Base-by-base conservation (phyloP, 1,284 basidiomycete genomes). In the Phellinidium pouzarii region DNA sequence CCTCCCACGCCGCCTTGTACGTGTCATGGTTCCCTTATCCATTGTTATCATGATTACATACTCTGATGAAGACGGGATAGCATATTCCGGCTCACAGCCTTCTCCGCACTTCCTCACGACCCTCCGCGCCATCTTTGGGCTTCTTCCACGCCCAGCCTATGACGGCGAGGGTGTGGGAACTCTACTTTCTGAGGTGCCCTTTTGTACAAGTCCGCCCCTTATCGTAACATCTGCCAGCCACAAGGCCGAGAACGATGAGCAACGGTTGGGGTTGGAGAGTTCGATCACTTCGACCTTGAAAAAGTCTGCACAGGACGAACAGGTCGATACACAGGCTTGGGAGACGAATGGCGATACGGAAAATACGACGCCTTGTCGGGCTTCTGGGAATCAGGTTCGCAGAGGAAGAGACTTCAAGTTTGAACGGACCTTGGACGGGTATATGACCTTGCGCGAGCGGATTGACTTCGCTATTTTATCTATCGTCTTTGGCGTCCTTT, bases 1-100 rank as follows among this genome's bases (percentile, higher is more conserved):
- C 87, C 87, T 6, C 86, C 86, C 6, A 81, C 76, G 1, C 88
- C 87, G 26, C 87, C 87, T 0, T 89, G 87, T 91, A 66, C 52
- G 76, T 59, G 7, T 47, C 26, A n/a, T n/a, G n/a, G n/a, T n/a
- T n/a, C n/a, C n/a, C 37, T 12, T 19, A 11, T 36, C 19, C 31
- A 34, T n/a, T n/a, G n/a, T n/a, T n/a, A n/a, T n/a, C n/a, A 34
- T 11, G 31, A 34, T 31, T 14, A 11, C 2, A 3, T 34, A 34
- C 9, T 34, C 11, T 34, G 14, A 34, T 34, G 31, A 14, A 34
- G 31, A 34, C 12, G 20, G 56, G 37, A 9, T 47, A 48, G 48
- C 54, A 50, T 43, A 55, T 44, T 34, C 54, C 27, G 58, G 56
- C 34, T 45, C 42, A 40, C 59, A 88, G 84, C 85, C 1, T 82